Base-by-base conservation (phyloP, 2,329 filamentous ascomycete genomes). In the Ophiostoma ulmi region DNA sequence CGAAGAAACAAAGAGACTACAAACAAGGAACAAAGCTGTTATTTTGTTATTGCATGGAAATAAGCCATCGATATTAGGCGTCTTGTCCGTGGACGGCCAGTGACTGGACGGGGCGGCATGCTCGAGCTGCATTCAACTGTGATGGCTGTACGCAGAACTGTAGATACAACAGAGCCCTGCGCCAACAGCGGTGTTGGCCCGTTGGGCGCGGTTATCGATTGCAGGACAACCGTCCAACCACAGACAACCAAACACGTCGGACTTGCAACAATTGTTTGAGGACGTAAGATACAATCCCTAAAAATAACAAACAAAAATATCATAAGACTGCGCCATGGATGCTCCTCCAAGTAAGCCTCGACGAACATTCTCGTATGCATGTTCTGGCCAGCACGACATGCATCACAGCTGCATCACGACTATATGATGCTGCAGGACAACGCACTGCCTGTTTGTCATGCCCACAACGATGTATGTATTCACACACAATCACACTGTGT, bases 331-430 rank as follows among this genome's bases (percentile, higher is more conserved):
- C 14, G 44, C 44, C 44, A 48, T 48, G 44, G 17, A 48, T 48
- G 44, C n/a, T 58, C 22, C n/a, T 58, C 22, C 52, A 58, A 26
- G 52, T 22, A 58, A 26, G 22, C 52, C 52, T 58, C 52, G 52
- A 26, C 52, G 31, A 22, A 22, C 52, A 26, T 26, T 26, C 52
- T 5, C 8, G 13, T 35, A 26, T 17, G 58, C 14, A 35, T 17
- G 26, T 63, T 63, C 58, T 63, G 58, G 58, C 58, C 58, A 63
- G 22, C 58, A 35, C 58, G 58, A 35, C 26, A 17, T 58, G n/a
- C 48, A 22, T 10, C 20, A 26, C 52, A 58, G 26, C 52, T 26
- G 52, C 20, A 58, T 58, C 52, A n/a, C 52, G 52, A n/a, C 22
- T 58, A 22, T 22, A 58, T 58, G 13, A 10, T 26, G 52, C 52